phyloP scores from a whole-genome alignment of 768 basidiomycete species.

The Suillus spraguei region DNA sequence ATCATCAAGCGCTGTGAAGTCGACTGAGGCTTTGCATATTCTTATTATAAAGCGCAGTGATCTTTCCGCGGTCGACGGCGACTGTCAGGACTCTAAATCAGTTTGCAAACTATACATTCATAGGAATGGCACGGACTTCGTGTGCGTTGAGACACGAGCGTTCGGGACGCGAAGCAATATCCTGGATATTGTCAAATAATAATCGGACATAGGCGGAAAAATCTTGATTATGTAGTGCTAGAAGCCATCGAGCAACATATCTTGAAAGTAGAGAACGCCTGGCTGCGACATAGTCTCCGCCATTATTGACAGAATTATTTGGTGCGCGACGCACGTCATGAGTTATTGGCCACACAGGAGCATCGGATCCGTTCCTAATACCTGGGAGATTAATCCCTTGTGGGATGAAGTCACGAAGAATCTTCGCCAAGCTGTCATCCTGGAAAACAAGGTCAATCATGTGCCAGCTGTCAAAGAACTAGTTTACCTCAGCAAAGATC shows the following conservation, averaged over 20 bases:
- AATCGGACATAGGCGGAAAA: conserved; percentile 50
- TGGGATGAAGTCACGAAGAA: conserved; percentile 70
- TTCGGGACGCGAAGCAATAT: conserved; percentile 36
- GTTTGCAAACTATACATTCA: background rate
- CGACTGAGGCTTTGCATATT: conserved; percentile 52
- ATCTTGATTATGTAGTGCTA: conserved; percentile 67
- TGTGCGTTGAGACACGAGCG: background rate
- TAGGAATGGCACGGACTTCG: background rate
- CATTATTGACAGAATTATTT: conserved; percentile 51
- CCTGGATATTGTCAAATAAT: conserved; percentile 55
- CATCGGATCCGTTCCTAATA: conserved; percentile 48
- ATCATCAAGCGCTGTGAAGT: conserved; percentile 60
- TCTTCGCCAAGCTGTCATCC: conserved; percentile 68
- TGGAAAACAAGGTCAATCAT: conserved; percentile 25
- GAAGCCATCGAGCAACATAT: conserved; percentile 71
- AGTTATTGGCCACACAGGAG: conserved; percentile 56
- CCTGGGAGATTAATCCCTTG: conserved; percentile 63
- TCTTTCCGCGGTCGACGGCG: conserved; percentile 36
- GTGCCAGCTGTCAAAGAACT: background rate
- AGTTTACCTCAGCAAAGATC: conserved; percentile 71
- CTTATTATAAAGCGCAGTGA: conserved; percentile 55
- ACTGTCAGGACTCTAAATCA: background rate
- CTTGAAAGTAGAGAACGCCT: conserved; percentile 53
- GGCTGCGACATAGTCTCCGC: conserved; percentile 69
- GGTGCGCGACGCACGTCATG: conserved; percentile 34